Conservation (phyloP, 2,329 filamentous ascomycete genomes). For the Fusarium neocosmosporiellum region DNA sequence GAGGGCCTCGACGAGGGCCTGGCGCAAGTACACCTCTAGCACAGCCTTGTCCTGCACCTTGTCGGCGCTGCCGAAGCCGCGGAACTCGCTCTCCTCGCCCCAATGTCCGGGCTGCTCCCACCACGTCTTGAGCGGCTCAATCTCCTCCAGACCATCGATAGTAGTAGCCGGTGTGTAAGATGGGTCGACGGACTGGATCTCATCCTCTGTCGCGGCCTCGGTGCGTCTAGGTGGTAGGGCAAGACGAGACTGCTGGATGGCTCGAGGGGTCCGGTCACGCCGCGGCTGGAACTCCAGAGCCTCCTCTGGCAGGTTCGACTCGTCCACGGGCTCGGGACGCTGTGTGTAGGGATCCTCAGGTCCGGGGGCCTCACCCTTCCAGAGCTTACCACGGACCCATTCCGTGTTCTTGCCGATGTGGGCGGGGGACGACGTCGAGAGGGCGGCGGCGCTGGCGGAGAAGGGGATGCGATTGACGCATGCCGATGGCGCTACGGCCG, state of each 20-base stretch:
- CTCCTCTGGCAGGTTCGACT: constrained; percentile 47
- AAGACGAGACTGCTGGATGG: constrained; percentile 46
- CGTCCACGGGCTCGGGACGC: constrained; percentile 42
- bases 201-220: constrained; percentile 49
- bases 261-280: constrained; percentile 39
- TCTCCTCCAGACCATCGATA: constrained; percentile 58
- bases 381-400: constrained; percentile 54
- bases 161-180: constrained; percentile 61
- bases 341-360: constrained; percentile 54
- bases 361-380: constrained; percentile 54
- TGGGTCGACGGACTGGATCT: constrained; percentile 45
- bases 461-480: constrained; percentile 43
- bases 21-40: constrained; percentile 60
- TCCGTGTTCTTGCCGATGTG: constrained; percentile 48
- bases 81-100: constrained; percentile 57
- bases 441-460: constrained; percentile 35
- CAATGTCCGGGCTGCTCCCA: constrained; percentile 67
- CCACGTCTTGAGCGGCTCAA: constrained; percentile 62
- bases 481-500: constrained; percentile 38
- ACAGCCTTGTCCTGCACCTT: constrained; percentile 57
- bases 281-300: constrained; percentile 36
- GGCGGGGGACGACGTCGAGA: constrained; percentile 51
- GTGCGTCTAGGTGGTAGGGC: constrained; percentile 48
- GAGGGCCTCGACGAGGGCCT: constrained; percentile 65
- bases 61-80: constrained; percentile 54